Evolutionary conservation across 345 rosid species (phyloP).

Genomic region (Dimocarpus longan): DNA sequence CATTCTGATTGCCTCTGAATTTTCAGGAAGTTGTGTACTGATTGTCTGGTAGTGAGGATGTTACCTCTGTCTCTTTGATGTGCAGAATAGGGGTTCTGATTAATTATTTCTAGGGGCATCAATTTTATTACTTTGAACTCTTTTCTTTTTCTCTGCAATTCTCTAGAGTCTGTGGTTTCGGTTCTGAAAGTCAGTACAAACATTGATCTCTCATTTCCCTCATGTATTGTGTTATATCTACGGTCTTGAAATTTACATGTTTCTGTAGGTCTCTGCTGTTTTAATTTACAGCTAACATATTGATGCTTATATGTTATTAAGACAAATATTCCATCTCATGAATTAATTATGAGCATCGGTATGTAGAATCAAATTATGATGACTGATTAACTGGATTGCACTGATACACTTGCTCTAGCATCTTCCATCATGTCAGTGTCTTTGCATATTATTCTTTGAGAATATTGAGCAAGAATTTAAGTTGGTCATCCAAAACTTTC

Average conservation of each 20-base stretch:
- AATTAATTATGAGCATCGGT: neutral
- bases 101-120: neutral
- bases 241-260: neutral
- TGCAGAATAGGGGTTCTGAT: neutral
- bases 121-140: neutral
- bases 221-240: neutral
- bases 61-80: neutral
- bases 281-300: neutral
- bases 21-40: neutral
- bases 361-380: neutral
- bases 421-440: neutral
- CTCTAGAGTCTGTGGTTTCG: neutral
- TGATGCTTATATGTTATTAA: neutral
- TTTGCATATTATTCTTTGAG: neutral
- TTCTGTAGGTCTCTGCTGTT: slow-evolving; percentile 2
- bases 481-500: neutral
- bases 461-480: neutral
- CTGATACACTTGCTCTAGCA: neutral
- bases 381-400: neutral
- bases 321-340: neutral
- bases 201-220: neutral
- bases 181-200: neutral
- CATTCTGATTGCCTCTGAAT: neutral
- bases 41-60: neutral
- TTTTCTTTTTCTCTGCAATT: neutral